Conservation (phyloP, 768 basidiomycete species). For the Auriscalpium orientale region DNA sequence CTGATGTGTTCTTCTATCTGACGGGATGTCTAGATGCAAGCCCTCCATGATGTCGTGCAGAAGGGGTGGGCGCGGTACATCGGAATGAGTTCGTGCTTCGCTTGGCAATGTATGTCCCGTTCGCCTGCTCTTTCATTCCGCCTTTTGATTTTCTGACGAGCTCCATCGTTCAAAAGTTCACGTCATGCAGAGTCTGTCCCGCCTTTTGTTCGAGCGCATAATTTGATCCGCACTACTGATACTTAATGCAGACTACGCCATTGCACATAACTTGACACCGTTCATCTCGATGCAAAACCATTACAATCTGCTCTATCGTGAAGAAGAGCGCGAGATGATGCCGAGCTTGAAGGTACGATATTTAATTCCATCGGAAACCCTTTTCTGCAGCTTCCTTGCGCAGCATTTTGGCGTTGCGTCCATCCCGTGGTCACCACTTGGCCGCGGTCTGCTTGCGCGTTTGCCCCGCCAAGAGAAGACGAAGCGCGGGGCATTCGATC, state of each 20-base stretch:
- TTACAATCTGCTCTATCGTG: constrained; percentile 29
- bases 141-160: background rate
- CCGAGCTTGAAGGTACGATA: constrained; percentile 15
- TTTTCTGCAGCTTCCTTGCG: background rate
- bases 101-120: constrained; percentile 18
- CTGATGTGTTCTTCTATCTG: background rate
- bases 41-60: constrained; percentile 33
- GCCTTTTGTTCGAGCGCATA: background rate
- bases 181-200: background rate
- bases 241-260: constrained; percentile 24
- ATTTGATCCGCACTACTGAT: too few species aligned
- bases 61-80: constrained; percentile 31
- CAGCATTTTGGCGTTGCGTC: constrained; percentile 2
- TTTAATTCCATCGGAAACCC: background rate
- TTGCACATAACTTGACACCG: constrained; percentile 20
- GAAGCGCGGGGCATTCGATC: background rate
- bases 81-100: constrained; percentile 21
- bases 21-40: constrained; percentile 23
- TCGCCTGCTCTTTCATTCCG: background rate
- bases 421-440: constrained; percentile 4
- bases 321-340: constrained; percentile 29
- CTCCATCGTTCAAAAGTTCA: background rate
- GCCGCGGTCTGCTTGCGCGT: constrained; percentile 1
- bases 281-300: constrained; percentile 37
- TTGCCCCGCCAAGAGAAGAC: background rate